A percentile compares a stretch with the other conserved stretches of the same genome.
Conservation (phyloP, 2,329 filamentous ascomycete genomes). For the Diaporthe humulicola region DNA sequence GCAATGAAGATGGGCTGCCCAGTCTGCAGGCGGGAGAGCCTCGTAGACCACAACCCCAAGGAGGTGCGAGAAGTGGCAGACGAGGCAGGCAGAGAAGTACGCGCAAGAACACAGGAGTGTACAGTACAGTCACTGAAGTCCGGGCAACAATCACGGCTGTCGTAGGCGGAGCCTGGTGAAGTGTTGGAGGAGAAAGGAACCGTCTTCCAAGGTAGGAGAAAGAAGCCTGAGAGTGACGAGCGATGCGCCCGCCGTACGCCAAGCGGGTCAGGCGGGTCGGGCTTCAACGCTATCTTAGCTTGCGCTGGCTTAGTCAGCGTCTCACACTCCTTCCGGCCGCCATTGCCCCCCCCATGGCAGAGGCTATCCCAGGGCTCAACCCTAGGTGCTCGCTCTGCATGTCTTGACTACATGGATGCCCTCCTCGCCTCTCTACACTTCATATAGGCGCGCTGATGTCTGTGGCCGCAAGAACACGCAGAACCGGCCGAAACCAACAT, state of each 20-base stretch:
- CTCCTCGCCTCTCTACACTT: neutral
- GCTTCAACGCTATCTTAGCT: slow-evolving; percentile 12
- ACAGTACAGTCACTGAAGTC: slow-evolving; percentile 33
- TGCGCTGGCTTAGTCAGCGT: neutral
- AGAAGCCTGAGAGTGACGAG: neutral
- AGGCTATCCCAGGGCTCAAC: neutral
- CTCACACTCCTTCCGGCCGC: neutral
- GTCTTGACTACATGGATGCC: neutral
- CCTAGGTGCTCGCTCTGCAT: neutral
- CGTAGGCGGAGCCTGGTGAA: slow-evolving; percentile 26
- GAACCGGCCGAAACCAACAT: slow-evolving; percentile 50
- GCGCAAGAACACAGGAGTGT: slow-evolving; percentile 1
- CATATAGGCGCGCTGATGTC: neutral
- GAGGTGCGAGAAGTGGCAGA: slow-evolving; percentile 27
- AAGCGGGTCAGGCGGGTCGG: slow-evolving; percentile 3
- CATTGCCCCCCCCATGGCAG: neutral
- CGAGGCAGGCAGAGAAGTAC: slow-evolving; percentile 18
- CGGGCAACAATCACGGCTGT: slow-evolving; percentile 35
- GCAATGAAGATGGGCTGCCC: slow-evolving; percentile 15
- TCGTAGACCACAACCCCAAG: slow-evolving; percentile 23
- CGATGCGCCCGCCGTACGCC: neutral
- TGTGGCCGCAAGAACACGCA: neutral
- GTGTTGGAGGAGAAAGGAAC: neutral
- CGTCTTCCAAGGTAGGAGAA: neutral
- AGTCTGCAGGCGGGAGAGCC: slow-evolving; percentile 24